Evolutionary conservation across 2,329 filamentous ascomycete species (phyloP).

Genomic region (Macrophomina phaseolina): DNA sequence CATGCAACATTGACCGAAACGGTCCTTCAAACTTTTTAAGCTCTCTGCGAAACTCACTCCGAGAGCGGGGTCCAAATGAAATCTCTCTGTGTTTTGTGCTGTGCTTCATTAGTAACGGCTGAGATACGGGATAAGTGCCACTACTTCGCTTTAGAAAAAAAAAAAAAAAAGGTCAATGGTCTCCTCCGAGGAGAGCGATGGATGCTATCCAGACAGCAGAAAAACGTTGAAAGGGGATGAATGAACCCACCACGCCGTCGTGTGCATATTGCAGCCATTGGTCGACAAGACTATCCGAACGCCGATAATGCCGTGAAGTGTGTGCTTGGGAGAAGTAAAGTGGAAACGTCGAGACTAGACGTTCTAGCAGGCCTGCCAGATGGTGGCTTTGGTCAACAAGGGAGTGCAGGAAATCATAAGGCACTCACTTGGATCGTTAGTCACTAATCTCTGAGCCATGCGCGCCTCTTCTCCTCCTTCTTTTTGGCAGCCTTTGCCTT

Average conservation of each 20-base stretch:
- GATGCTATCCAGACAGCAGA: background rate
- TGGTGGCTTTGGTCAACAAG: background rate
- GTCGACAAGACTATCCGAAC: slow-evolving; percentile 1
- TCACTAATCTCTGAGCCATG: slow-evolving; percentile 82
- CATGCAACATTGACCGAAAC: slow-evolving; percentile 22
- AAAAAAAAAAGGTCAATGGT: slow-evolving; percentile 16
- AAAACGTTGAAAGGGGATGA: slow-evolving; percentile 4
- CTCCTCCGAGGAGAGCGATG: slow-evolving; percentile 1
- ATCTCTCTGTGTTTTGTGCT: slow-evolving; percentile 15
- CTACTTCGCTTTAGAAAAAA: background rate
- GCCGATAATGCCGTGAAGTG: slow-evolving; percentile 10
- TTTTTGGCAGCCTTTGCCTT: slow-evolving; percentile 86
- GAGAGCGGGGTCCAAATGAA: background rate
- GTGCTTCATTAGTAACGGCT: slow-evolving; percentile 24
- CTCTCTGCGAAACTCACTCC: slow-evolving; percentile 8
- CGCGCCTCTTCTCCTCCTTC: slow-evolving; percentile 93
- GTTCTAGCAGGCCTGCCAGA: background rate
- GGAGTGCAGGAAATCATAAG: background rate
- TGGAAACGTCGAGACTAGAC: background rate
- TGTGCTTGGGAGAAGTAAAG: background rate
- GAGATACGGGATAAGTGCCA: slow-evolving; percentile 15
- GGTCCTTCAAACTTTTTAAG: slow-evolving; percentile 21
- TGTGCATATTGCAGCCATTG: slow-evolving; percentile 4
- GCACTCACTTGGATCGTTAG: slow-evolving; percentile 2
- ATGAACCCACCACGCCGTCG: slow-evolving; percentile 19